phyloP scores from a whole-genome alignment of 768 basidiomycete genomes.

The Xerocomus spinulosus region DNA sequence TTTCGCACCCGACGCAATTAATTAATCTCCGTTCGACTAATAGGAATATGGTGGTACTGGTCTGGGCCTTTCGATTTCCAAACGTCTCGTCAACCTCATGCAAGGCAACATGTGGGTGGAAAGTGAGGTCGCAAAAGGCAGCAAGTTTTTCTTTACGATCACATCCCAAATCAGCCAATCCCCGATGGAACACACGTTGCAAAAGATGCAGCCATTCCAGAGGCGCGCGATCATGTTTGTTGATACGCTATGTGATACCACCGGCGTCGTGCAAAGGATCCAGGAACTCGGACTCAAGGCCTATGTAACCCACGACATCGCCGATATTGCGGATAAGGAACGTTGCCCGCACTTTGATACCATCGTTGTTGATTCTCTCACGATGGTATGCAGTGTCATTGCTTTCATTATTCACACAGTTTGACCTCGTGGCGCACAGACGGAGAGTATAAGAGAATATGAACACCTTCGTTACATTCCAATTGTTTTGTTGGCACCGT shows the following conservation, averaged over 20 bases:
- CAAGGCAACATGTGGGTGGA: slow-evolving; percentile 99
- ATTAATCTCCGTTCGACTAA: slow-evolving; percentile 12
- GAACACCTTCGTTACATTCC: slow-evolving; percentile 97
- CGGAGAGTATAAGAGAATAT: slow-evolving; percentile 83
- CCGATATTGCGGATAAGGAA: slow-evolving; percentile 78
- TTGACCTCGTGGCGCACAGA: slow-evolving; percentile 44
- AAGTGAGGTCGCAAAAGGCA: slow-evolving; percentile 87
- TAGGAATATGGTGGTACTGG: slow-evolving; percentile 98
- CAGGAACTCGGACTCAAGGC: slow-evolving; percentile 75
- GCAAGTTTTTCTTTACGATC: slow-evolving; percentile 96
- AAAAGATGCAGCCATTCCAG: slow-evolving; percentile 82
- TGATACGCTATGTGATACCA: slow-evolving; percentile 75
- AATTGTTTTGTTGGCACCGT: slow-evolving; percentile 83
- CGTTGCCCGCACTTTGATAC: slow-evolving; percentile 88
- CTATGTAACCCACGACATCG: slow-evolving; percentile 70
- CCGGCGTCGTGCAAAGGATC: slow-evolving; percentile 72
- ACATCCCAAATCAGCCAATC: slow-evolving; percentile 76
- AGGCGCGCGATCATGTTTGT: slow-evolving; percentile 89
- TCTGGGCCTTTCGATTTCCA: slow-evolving; percentile 94
- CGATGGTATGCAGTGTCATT: slow-evolving; percentile 54
- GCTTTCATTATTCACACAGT: not conserved
- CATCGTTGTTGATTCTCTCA: slow-evolving; percentile 88
- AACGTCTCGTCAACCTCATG: slow-evolving; percentile 95
- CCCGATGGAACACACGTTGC: slow-evolving; percentile 64
- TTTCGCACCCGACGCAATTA: slow-evolving; percentile 7